Evolutionary conservation across 306 rosid genomes (phyloP).

Genomic region (Cucurbita moschata): DNA sequence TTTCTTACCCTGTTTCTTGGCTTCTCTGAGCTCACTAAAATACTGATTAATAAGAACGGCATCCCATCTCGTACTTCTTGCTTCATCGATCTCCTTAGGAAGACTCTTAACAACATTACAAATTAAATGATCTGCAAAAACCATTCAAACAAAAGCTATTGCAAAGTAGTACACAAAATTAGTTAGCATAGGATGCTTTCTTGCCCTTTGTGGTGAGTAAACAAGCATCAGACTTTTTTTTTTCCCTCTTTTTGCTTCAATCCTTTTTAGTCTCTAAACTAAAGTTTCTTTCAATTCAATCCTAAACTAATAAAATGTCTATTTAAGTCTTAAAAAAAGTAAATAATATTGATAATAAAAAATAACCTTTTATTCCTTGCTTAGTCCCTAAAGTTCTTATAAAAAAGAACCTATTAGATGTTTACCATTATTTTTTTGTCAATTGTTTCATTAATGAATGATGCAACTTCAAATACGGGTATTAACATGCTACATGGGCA

Average conservation of each 20-base stretch:
- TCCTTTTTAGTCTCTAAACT: not conserved
- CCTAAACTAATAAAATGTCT: not conserved
- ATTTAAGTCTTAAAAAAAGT: not conserved
- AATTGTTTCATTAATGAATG: not conserved
- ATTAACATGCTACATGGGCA: not conserved
- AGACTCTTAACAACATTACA: conserved; percentile 45
- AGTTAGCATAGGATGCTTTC: not conserved
- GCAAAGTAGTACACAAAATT: not conserved
- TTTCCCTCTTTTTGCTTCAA: not conserved
- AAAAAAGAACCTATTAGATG: not conserved
- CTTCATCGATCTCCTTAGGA: conserved; percentile 57
- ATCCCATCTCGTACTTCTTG: conserved; percentile 67
- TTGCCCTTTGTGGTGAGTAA: not conserved
- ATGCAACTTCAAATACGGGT: not conserved
- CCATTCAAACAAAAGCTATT: conserved; percentile 6
- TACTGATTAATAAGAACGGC: conserved; percentile 70
- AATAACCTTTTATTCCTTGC: too few species aligned
- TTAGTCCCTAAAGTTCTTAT: not conserved
- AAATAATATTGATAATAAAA: too few species aligned
- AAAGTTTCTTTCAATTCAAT: not conserved
- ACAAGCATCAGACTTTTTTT: not conserved
- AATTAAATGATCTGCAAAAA: conserved; percentile 52
- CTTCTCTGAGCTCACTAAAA: conserved; percentile 72
- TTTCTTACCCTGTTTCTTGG: conserved; percentile 90
- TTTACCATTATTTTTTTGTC: not conserved